Percentiles rank a stretch among this genome's conserved stretches.
phyloP scores from a whole-genome alignment of 2,329 filamentous ascomycete genomes.

The Aspergillus sp. region DNA sequence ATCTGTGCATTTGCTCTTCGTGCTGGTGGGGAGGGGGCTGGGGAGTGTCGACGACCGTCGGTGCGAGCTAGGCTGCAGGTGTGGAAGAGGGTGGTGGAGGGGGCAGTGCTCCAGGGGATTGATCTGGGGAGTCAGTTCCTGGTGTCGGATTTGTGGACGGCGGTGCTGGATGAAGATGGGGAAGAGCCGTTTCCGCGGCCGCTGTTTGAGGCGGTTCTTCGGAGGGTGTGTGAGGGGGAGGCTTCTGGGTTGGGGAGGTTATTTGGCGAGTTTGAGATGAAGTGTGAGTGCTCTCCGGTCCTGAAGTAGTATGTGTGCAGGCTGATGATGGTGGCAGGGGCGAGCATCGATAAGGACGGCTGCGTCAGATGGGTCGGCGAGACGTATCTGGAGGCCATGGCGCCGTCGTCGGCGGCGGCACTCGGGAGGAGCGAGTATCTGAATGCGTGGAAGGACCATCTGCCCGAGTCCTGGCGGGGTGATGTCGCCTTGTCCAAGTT shows the following conservation, averaged over 20 bases:
- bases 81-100: conserved; percentile 47
- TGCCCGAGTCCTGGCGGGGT: conserved; percentile 43
- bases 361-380: conserved; percentile 39
- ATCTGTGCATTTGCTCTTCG: conserved; percentile 52
- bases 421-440: conserved; percentile 34
- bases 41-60: conserved; percentile 44
- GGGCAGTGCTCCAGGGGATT: conserved; percentile 38
- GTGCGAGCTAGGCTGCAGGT: conserved; percentile 45
- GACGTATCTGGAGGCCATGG: conserved; percentile 37
- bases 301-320: not conserved
- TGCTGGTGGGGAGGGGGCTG: not conserved
- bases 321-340: conserved; percentile 28
- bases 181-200: conserved; percentile 29
- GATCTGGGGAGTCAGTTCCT: conserved; percentile 41
- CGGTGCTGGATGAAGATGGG: conserved; percentile 35
- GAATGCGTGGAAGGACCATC: conserved; percentile 40
- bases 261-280: conserved; percentile 25
- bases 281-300: conserved; percentile 32
- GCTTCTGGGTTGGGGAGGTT: conserved; percentile 9
- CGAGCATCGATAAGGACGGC: conserved; percentile 35
- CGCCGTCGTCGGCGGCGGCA: conserved; percentile 28
- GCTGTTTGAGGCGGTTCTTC: conserved; percentile 39
- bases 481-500: conserved; percentile 33
- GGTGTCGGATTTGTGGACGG: conserved; percentile 40
- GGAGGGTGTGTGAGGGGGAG: conserved; percentile 31